Evolutionary conservation across 2,329 filamentous ascomycete genomes (phyloP).

Genomic region (Nemania sp.): DNA sequence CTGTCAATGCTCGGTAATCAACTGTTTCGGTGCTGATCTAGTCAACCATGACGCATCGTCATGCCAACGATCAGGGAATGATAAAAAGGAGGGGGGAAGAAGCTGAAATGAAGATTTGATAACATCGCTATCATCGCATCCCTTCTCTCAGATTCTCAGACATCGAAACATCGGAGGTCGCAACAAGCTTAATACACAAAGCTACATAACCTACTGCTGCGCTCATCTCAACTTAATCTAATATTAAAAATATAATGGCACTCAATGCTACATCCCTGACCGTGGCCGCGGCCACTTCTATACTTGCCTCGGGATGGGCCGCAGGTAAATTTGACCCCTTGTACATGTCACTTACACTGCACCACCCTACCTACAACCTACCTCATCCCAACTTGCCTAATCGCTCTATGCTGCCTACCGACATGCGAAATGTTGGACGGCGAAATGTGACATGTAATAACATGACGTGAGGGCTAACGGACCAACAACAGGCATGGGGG

Average conservation of each 20-base stretch:
- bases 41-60: background rate
- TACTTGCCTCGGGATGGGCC: slow-evolving; percentile 25
- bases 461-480: slow-evolving; percentile 5
- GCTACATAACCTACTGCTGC: background rate
- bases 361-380: too few relatives aligned
- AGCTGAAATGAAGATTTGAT: background rate
- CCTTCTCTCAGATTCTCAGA: background rate
- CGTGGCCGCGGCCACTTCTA: slow-evolving; percentile 19
- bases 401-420: background rate
- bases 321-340: slow-evolving; percentile 21
- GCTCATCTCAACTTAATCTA: background rate
- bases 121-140: background rate
- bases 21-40: background rate
- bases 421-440: background rate
- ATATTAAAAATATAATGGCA: slow-evolving; percentile 14
- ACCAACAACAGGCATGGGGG: slow-evolving; percentile 26
- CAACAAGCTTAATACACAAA: slow-evolving; percentile 1
- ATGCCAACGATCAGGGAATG: background rate
- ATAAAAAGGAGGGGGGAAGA: slow-evolving; percentile 9
- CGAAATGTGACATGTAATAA: background rate
- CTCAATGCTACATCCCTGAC: slow-evolving; percentile 12
- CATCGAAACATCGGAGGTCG: background rate
- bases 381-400: too few relatives aligned
- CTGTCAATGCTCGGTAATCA: background rate
- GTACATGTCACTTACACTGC: background rate